phyloP scores from a whole-genome alignment of 2,329 filamentous ascomycete species.

The Pyrenophora seminiperda region DNA sequence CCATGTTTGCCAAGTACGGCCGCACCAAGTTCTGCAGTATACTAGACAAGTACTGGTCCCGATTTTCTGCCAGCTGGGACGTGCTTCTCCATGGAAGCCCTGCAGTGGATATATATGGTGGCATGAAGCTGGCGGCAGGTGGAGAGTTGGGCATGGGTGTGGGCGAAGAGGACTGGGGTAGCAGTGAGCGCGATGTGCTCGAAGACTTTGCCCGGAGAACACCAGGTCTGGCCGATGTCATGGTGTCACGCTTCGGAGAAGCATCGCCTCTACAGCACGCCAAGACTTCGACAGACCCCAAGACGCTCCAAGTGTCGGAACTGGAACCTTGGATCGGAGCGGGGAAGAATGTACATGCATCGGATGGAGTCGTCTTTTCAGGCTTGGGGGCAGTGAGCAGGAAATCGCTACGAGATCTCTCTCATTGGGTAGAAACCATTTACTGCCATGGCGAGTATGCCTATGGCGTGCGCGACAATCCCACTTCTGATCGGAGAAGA shows the following conservation, averaged over 20 bases:
- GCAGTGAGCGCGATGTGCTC: slow-evolving; percentile 88
- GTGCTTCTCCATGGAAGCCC: slow-evolving; percentile 91
- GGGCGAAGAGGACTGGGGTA: slow-evolving; percentile 92
- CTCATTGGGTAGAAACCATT: slow-evolving; percentile 86
- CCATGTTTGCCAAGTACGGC: slow-evolving; percentile 68
- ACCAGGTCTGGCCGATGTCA: slow-evolving; percentile 82
- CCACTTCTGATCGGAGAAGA: slow-evolving; percentile 66
- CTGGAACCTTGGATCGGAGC: slow-evolving; percentile 73
- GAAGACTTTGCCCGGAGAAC: slow-evolving; percentile 83
- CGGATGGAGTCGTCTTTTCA: slow-evolving; percentile 86
- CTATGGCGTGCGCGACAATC: slow-evolving; percentile 83
- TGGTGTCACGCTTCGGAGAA: slow-evolving; percentile 85
- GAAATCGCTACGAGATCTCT: slow-evolving; percentile 72
- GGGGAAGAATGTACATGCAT: slow-evolving; percentile 68
- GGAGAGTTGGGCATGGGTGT: slow-evolving; percentile 93
- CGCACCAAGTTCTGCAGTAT: slow-evolving; percentile 72
- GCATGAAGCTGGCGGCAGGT: slow-evolving; percentile 84
- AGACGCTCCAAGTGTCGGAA: slow-evolving; percentile 21
- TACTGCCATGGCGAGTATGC: slow-evolving; percentile 83
- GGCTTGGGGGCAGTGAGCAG: slow-evolving; percentile 76
- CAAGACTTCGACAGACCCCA: slow-evolving; percentile 36
- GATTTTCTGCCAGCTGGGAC: slow-evolving; percentile 73
- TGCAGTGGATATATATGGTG: slow-evolving; percentile 75
- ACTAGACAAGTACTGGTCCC: slow-evolving; percentile 81
- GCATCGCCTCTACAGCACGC: slow-evolving; percentile 41